Base-by-base conservation (phyloP, 2,329 filamentous ascomycete species). In the Purpureocillium lavendulum region DNA sequence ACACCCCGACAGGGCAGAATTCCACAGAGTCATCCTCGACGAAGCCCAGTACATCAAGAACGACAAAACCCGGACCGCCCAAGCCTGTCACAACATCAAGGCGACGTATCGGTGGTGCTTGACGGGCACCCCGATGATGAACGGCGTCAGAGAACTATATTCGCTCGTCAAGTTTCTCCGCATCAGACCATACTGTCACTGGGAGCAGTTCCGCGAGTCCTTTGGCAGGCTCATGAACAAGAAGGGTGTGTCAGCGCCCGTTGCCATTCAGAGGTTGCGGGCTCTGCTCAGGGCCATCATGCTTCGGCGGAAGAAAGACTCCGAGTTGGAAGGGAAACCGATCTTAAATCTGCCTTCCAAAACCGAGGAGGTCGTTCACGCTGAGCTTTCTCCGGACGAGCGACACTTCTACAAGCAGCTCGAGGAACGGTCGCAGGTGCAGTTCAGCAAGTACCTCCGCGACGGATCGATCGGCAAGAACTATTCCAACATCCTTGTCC, bases 51-150 rank as follows among this genome's bases (percentile, higher is more conserved):
- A 69, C 11, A 89, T 95, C 48, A 80, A 89, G 18, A 94, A 94
- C 47, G 77, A 79, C 8, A 72, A 75, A 21, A 84, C 87, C 0
- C 84, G 84, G 54, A 77, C 74, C 21, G 77, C 87, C 1, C 68
- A 82, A 41, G 85, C 87, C 2, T 84, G 80, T 11, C 77, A 70
- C 41, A 69, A 66, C 33, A 60, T 95, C 9, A 65, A 71, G 32
- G 80, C 87, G 1, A 73, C 77, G 15, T 85, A 84, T 33, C 73
- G 83, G 49, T 95, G 88, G 88, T 80, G 82, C 2, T 62, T 92
- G 16, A 87, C 84, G 0, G 87, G 86, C 39, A 92, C 87, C 0
- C 87, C 87, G 0, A 90, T 94, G 70, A 92, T 92, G 83, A 95
- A 95, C 50, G 78, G 73, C 11, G 77, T 90, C 3, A 68, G 75